A percentile compares a stretch with the other conserved stretches of the same genome.
phyloP scores from a whole-genome alignment of 257 asterid genomes.

The Solanum paucissectum region DNA sequence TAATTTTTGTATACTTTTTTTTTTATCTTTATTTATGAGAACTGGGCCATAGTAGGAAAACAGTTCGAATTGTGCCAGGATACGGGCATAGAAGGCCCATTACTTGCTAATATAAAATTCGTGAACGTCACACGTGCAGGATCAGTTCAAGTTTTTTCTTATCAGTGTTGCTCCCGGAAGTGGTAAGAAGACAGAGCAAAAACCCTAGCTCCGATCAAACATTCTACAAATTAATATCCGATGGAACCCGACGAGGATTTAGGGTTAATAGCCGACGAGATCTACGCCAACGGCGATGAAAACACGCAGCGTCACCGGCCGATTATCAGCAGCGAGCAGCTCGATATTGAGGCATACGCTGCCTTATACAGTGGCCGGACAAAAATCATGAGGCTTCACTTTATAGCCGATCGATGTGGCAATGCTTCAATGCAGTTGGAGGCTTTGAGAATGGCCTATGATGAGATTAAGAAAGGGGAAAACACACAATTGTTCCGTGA shows the following conservation, averaged over 20 bases:
- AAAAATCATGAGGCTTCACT: constrained; percentile 63
- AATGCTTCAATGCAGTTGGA: constrained; percentile 63
- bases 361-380: constrained; percentile 82
- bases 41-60: neutral
- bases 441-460: constrained; percentile 89
- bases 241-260: constrained; percentile 72
- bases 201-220: constrained; percentile 29
- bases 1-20: too few species aligned
- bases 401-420: constrained; percentile 64
- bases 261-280: constrained; percentile 42
- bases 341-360: constrained; percentile 91
- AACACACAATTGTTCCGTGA: constrained; percentile 72
- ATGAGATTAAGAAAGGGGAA: constrained; percentile 91
- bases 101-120: neutral
- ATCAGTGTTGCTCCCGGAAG: neutral
- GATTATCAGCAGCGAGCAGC: constrained; percentile 78
- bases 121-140: neutral
- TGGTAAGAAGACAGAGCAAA: neutral
- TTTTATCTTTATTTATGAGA: too few species aligned
- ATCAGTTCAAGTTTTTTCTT: neutral
- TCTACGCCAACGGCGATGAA: constrained; percentile 44
- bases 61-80: neutral
- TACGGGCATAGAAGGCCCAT: neutral
- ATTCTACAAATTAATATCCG: neutral
- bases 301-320: constrained; percentile 59